Evolutionary conservation across 1,284 basidiomycete species (phyloP).

Genomic region (Heimioporus retisporus): DNA sequence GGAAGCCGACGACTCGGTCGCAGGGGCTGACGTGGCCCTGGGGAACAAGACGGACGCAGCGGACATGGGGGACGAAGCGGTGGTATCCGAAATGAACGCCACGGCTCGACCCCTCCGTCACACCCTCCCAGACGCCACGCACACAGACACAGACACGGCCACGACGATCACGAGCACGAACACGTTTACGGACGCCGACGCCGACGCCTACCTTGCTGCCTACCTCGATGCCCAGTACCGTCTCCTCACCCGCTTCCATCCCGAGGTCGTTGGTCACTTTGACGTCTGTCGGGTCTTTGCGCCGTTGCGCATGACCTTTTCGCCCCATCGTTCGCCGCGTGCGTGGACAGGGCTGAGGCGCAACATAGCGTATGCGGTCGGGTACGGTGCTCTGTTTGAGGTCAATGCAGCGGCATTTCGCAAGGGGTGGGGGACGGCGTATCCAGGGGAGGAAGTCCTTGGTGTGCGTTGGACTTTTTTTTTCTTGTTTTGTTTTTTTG

Average conservation of each 20-base stretch:
- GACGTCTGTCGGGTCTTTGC: constrained; percentile 78
- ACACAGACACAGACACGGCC: no score
- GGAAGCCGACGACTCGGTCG: no score
- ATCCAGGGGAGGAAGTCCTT: constrained; percentile 85
- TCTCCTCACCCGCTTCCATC: constrained; percentile 76
- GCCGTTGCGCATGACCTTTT: no score
- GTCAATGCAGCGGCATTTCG: constrained; percentile 93
- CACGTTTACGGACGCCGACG: constrained; percentile 12
- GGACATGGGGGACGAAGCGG: constrained; percentile 15
- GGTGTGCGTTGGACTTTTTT: constrained; percentile 60
- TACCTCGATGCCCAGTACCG: constrained; percentile 91
- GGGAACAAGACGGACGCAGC: no score
- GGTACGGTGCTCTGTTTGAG: constrained; percentile 95
- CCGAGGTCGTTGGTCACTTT: constrained; percentile 95
- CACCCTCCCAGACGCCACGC: no score
- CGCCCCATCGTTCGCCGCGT: constrained; percentile 48
- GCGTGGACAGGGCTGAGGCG: constrained; percentile 78
- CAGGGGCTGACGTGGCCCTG: no score
- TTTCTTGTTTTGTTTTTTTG: constrained; percentile 9
- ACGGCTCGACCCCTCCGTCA: constrained; percentile 1
- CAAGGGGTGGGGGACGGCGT: constrained; percentile 91
- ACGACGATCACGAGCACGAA: no score
- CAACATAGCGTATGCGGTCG: constrained; percentile 81
- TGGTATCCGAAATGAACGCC: constrained; percentile 36
- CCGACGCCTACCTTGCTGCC: constrained; percentile 64